Conservation (phyloP, 2,329 filamentous ascomycete species). For the Fusarium sulawesiense region DNA sequence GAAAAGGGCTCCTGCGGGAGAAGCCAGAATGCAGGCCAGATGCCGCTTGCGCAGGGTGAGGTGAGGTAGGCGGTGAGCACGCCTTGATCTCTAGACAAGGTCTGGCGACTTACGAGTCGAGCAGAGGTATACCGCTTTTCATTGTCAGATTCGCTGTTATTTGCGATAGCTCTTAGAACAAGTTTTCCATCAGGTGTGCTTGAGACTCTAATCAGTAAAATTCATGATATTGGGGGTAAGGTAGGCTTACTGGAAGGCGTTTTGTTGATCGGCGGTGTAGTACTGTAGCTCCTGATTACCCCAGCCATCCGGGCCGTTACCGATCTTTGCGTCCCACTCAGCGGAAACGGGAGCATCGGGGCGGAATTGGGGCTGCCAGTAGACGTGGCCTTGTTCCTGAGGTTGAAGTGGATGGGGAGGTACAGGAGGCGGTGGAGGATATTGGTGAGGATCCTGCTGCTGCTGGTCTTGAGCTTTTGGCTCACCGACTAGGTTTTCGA, state of each 20-base stretch:
- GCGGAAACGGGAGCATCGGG: constrained; percentile 58
- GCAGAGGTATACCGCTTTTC: constrained; percentile 65
- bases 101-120: constrained; percentile 64
- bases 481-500: constrained; percentile 51
- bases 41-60: constrained; percentile 65
- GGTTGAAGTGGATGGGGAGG: constrained; percentile 39
- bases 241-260: constrained; percentile 62
- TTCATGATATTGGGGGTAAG: background rate
- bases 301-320: constrained; percentile 69
- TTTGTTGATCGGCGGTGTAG: constrained; percentile 62
- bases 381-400: constrained; percentile 47
- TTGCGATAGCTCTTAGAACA: constrained; percentile 63
- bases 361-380: constrained; percentile 66
- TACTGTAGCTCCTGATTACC: constrained; percentile 71
- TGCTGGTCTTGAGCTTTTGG: constrained; percentile 34
- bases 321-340: constrained; percentile 66
- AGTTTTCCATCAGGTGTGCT: constrained; percentile 57
- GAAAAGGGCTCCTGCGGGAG: constrained; percentile 67
- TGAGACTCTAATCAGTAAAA: constrained; percentile 1
- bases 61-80: constrained; percentile 63
- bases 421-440: constrained; percentile 22
- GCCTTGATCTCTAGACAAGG: constrained; percentile 62
- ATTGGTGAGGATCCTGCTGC: constrained; percentile 9
- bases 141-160: constrained; percentile 47
- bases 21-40: constrained; percentile 73